Conservation (phyloP, 148 eudicot genomes). For the Tetragonia tetragonoides region DNA sequence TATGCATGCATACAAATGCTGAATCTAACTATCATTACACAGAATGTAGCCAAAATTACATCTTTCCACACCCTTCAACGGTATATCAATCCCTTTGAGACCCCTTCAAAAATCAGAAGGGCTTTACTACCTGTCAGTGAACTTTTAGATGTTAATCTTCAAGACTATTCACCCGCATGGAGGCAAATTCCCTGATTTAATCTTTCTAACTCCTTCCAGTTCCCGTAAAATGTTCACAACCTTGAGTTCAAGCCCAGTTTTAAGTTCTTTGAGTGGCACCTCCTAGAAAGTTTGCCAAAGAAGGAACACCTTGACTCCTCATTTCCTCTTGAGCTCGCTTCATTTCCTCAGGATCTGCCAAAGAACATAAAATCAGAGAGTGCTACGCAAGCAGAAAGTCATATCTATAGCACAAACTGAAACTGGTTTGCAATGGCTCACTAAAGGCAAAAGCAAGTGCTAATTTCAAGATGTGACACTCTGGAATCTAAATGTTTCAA, state of each 20-base stretch:
- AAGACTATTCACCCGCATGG: no score
- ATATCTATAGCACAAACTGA: neutral
- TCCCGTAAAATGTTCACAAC: neutral
- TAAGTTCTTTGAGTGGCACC: slow-evolving; percentile 27
- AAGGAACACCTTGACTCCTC: slow-evolving; percentile 16
- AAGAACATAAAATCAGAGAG: neutral
- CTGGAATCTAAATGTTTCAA: neutral
- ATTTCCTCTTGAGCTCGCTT: slow-evolving; percentile 12
- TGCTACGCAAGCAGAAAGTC: neutral
- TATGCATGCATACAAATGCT: neutral
- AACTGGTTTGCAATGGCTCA: neutral
- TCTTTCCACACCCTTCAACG: neutral
- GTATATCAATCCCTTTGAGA: neutral
- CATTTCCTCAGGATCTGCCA: slow-evolving; percentile 72
- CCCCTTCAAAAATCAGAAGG: neutral
- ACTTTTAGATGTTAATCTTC: neutral
- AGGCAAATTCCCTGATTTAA: no score
- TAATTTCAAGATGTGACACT: neutral
- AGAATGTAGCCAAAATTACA: neutral
- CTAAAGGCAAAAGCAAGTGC: neutral
- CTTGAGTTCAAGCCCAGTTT: neutral
- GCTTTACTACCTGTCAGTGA: neutral
- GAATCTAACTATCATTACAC: neutral
- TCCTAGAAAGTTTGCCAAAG: slow-evolving; percentile 13
- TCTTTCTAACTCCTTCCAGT: neutral